Evolutionary conservation across 257 asterid genomes (phyloP).

Genomic region (Solanum dulcamara): DNA sequence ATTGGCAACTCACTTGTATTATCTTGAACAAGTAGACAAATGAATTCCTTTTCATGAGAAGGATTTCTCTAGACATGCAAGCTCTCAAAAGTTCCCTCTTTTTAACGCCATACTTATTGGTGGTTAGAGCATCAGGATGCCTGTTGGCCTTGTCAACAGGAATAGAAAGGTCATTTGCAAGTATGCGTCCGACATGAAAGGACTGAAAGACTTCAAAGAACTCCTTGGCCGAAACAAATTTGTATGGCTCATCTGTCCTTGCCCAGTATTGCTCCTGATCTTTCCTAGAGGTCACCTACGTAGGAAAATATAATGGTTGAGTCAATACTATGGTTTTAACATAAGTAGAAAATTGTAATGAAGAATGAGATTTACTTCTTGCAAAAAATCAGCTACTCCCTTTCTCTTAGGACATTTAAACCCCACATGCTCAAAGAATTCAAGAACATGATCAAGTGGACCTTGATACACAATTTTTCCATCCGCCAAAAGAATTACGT

Average conservation of each 20-base stretch:
- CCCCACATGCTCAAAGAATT: conserved; percentile 67
- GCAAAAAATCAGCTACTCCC: conserved; percentile 87
- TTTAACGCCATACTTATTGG: conserved; percentile 48
- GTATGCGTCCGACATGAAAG: conserved; percentile 43
- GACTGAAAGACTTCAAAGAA: conserved; percentile 68
- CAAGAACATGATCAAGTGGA: conserved; percentile 65
- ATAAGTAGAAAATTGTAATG: neutral
- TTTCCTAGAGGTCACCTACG: conserved; percentile 77
- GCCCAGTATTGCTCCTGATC: conserved; percentile 85
- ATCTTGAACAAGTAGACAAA: conserved; percentile 63
- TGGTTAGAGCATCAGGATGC: conserved; percentile 58
- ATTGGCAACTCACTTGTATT: conserved; percentile 36
- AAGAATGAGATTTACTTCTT: conserved; percentile 44
- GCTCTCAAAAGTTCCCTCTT: conserved; percentile 63
- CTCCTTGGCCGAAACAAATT: conserved; percentile 25
- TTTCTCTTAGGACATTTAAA: conserved; percentile 81
- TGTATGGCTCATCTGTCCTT: conserved; percentile 42
- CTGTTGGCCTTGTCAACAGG: conserved; percentile 54
- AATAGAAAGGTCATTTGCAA: conserved; percentile 51
- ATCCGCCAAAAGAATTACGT: conserved; percentile 65
- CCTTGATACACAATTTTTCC: conserved; percentile 82
- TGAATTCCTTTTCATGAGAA: conserved; percentile 62
- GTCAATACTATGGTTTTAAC: neutral
- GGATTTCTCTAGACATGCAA: conserved; percentile 48
- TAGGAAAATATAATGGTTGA: neutral